Percentiles rank a stretch among this genome's conserved stretches.
Evolutionary conservation across 139 green algal species (phyloP).

Genomic region (Volvox africanus): DNA sequence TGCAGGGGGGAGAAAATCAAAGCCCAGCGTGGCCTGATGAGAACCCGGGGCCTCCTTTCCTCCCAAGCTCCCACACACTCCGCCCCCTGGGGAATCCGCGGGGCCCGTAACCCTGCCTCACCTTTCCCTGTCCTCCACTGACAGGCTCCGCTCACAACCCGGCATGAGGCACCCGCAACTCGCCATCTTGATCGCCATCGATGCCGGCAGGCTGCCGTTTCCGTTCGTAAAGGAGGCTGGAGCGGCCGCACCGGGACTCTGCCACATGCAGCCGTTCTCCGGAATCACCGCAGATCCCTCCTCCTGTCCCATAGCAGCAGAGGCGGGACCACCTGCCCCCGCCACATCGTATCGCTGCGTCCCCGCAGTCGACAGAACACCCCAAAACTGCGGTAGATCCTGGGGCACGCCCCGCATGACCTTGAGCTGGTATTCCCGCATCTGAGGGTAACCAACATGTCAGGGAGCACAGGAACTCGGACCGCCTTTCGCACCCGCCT

Average conservation of each 20-base stretch:
- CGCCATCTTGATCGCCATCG: background rate
- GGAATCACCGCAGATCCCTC: background rate
- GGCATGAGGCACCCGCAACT: background rate
- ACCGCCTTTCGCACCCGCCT: no score
- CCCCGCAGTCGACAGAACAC: background rate
- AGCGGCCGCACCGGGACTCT: background rate
- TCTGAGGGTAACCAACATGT: background rate
- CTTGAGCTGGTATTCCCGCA: conserved; percentile 35
- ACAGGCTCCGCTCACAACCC: background rate
- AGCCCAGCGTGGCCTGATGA: no score
- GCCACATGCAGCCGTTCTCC: background rate
- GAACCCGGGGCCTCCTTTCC: no score
- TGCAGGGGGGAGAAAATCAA: no score
- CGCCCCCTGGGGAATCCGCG: no score
- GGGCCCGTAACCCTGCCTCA: background rate
- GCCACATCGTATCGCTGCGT: background rate
- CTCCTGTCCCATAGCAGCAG: background rate
- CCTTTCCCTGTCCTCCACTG: conserved; percentile 4
- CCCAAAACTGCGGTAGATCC: background rate
- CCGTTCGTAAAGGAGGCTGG: background rate
- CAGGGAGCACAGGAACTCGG: no score
- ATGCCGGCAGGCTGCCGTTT: background rate
- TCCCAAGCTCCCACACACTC: no score
- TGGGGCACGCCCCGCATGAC: background rate
- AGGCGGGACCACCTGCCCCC: background rate